Percentiles rank a stretch among this genome's conserved stretches.
phyloP scores from a whole-genome alignment of 1,284 basidiomycete genomes.

The Puccinia polysora region DNA sequence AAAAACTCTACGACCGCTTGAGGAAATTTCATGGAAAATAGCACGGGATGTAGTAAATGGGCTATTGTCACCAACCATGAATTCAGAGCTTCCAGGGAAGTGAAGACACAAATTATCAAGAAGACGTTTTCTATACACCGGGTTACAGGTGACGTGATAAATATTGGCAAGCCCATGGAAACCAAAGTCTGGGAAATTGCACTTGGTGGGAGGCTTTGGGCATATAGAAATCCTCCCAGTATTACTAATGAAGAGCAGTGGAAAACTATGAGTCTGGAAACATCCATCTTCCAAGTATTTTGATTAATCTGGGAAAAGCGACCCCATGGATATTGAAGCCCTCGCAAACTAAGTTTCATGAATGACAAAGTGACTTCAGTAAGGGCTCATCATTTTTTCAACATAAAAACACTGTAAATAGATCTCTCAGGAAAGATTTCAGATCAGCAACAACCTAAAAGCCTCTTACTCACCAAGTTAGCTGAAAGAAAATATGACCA shows the following conservation, averaged over 20 bases:
- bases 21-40: neutral
- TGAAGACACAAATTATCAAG: neutral
- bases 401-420: too few species aligned
- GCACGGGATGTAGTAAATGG: neutral
- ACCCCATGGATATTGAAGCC: neutral
- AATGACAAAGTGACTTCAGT: neutral
- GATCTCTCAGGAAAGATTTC: too few species aligned
- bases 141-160: too few species aligned
- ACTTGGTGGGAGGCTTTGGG: too few species aligned
- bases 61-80: neutral
- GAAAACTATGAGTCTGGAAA: neutral
- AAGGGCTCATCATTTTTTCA: neutral
- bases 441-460: neutral
- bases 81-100: neutral
- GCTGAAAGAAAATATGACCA: neutral
- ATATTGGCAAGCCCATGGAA: too few species aligned
- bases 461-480: neutral
- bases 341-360: too few species aligned
- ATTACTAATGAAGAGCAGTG: neutral
- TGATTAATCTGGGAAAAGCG: neutral
- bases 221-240: neutral
- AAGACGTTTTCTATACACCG: neutral
- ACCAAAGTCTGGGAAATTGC: too few species aligned
- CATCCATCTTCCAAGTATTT: neutral
- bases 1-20: neutral